A percentile compares a stretch with the other conserved stretches of the same genome.
Conservation (phyloP, 805 yeast genomes). For the Teunomyces atbi region DNA sequence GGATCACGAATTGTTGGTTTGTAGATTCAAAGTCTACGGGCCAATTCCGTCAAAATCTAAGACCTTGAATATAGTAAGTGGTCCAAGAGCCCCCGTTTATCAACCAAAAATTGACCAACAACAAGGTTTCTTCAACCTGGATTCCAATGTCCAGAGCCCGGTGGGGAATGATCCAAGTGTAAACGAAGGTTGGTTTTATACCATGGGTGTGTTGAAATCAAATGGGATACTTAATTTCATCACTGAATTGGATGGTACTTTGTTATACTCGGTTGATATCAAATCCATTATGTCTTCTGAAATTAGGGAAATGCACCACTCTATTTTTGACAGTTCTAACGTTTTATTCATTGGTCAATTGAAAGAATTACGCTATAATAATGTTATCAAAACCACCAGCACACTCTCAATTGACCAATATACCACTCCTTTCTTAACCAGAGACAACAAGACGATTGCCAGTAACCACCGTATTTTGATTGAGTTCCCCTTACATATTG, state of each 20-base stretch:
- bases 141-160: conserved; percentile 1
- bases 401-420: conserved; percentile 21
- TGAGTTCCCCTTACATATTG: conserved; percentile 64
- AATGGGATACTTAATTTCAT: conserved; percentile 61
- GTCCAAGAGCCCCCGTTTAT: conserved; percentile 38
- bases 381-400: conserved; percentile 32
- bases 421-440: conserved; percentile 25
- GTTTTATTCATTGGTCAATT: conserved; percentile 58
- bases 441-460: conserved; percentile 33
- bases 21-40: conserved; percentile 65
- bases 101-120: conserved; percentile 14
- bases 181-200: conserved; percentile 66
- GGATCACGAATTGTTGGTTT: conserved; percentile 49
- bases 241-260: conserved; percentile 61
- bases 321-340: conserved; percentile 59
- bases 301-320: conserved; percentile 60
- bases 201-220: conserved; percentile 67
- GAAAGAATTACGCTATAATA: conserved; percentile 49
- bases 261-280: conserved; percentile 58
- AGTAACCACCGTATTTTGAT: conserved; percentile 47
- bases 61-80: conserved; percentile 35
- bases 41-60: conserved; percentile 49
- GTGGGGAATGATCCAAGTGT: conserved; percentile 10
- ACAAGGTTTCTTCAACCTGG: background rate
- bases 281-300: conserved; percentile 55